phyloP scores from a whole-genome alignment of 2,329 filamentous ascomycete species.

The Pseudogymnoascus sp. region DNA sequence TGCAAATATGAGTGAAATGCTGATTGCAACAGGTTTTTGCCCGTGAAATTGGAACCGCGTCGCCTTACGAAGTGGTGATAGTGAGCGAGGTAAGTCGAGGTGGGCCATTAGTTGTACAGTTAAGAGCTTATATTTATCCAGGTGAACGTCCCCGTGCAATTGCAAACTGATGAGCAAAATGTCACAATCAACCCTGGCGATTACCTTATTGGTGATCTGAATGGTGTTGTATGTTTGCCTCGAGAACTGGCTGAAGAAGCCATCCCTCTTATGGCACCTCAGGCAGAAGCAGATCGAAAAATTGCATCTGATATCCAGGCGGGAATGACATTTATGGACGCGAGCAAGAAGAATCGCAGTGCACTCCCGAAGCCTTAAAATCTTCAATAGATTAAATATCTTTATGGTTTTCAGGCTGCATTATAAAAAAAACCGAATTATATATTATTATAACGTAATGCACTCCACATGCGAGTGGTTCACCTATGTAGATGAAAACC shows the following conservation, averaged over 20 bases:
- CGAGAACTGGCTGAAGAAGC: constrained; percentile 14
- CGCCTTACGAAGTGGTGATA: constrained; percentile 24
- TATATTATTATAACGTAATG: neutral
- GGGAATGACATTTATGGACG: neutral
- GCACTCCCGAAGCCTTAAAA: neutral
- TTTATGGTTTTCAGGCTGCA: neutral
- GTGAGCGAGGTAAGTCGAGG: constrained; percentile 19
- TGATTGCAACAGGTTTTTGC: constrained; percentile 18
- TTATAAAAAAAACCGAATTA: neutral
- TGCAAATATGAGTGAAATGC: neutral
- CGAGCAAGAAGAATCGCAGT: constrained; percentile 5
- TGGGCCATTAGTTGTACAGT: neutral
- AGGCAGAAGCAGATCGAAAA: neutral
- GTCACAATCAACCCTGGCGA: constrained; percentile 29
- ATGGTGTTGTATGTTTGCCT: constrained; percentile 31
- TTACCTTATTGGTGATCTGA: constrained; percentile 31
- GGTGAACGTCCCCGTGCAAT: constrained; percentile 26
- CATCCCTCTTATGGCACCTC: neutral
- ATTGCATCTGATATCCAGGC: neutral
- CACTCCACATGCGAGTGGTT: neutral
- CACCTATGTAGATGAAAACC: neutral
- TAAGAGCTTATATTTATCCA: constrained; percentile 10
- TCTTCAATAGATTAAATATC: neutral
- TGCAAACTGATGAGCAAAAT: constrained; percentile 27
- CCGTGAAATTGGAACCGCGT: constrained; percentile 28